phyloP scores from a whole-genome alignment of 371 early-diverging fungal species.

The Smittium culicis region DNA sequence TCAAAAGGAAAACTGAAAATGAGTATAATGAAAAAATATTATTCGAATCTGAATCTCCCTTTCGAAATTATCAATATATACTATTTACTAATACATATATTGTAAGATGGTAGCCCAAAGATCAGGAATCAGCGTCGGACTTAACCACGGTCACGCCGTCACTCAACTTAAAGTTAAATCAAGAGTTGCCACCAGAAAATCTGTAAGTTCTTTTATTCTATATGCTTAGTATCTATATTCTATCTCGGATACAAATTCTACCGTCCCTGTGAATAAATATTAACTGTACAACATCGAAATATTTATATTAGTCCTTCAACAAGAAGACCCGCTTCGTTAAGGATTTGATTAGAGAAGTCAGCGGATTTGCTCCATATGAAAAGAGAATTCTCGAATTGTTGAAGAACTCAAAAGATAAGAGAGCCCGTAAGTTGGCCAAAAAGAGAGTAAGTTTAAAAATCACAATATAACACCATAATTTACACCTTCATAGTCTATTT shows the following conservation, averaged over 20 bases:
- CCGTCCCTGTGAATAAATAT: too few relatives aligned
- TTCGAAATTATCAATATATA: neutral
- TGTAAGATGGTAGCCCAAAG: conserved; percentile 40
- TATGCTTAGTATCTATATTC: too few relatives aligned
- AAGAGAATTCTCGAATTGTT: conserved; percentile 98
- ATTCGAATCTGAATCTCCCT: neutral
- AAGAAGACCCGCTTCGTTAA: conserved; percentile 86
- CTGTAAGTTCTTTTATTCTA: too few relatives aligned
- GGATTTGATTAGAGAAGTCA: conserved; percentile 90
- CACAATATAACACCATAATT: neutral
- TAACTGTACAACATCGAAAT: too few relatives aligned
- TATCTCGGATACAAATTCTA: too few relatives aligned
- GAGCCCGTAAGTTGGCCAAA: conserved; percentile 97
- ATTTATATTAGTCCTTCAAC: conserved; percentile 15
- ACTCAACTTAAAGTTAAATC: conserved; percentile 61
- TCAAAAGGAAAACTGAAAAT: too few relatives aligned
- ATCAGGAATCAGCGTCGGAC: conserved; percentile 62
- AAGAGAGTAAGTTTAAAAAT: conserved; percentile 39
- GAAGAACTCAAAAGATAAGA: conserved; percentile 99
- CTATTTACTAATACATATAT: neutral
- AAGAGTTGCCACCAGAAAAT: conserved; percentile 71
- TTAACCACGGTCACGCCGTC: conserved; percentile 78
- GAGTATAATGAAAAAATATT: neutral
- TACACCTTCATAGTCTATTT: conserved; percentile 9
- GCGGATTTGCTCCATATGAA: conserved; percentile 97